These are phyloP conservation scores for Byssoonygena ceratinophila DNA, from an alignment of 2,329 filamentous ascomycete genomes.

Conservation along the genomic window DNA sequence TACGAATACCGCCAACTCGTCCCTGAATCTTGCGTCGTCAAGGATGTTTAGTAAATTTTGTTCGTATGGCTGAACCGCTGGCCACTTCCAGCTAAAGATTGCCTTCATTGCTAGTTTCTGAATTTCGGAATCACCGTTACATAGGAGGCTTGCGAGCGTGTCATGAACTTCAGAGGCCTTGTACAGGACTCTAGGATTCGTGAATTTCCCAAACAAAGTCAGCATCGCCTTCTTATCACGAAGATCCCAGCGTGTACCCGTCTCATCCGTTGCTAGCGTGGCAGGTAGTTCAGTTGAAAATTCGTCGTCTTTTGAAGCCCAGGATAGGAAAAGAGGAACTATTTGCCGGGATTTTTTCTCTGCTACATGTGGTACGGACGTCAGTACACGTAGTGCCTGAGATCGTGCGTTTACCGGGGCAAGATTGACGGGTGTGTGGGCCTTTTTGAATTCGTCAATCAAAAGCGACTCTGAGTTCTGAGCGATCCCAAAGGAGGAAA, in stretches of 20 bases:
- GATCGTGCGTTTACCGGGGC: slow-evolving; percentile 48
- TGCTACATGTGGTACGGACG: slow-evolving; percentile 61
- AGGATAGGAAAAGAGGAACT: slow-evolving; percentile 74
- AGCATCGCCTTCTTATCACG: slow-evolving; percentile 74
- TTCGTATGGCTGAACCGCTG: slow-evolving; percentile 63
- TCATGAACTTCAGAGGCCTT: slow-evolving; percentile 64
- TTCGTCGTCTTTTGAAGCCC: slow-evolving; percentile 51
- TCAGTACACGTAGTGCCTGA: slow-evolving; percentile 70
- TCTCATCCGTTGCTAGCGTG: slow-evolving; percentile 18
- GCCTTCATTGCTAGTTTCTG: slow-evolving; percentile 77
- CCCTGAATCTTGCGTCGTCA: slow-evolving; percentile 83
- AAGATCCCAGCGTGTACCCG: slow-evolving; percentile 33
- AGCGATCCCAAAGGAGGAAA: slow-evolving; percentile 44
- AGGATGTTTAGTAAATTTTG: slow-evolving; percentile 78
- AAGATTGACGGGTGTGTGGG: slow-evolving; percentile 38
- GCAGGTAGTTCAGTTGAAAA: neutral
- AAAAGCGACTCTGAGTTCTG: slow-evolving; percentile 49
- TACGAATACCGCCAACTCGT: slow-evolving; percentile 83
- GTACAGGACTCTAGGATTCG: slow-evolving; percentile 75
- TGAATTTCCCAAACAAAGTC: slow-evolving; percentile 69
- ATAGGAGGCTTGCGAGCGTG: slow-evolving; percentile 62
- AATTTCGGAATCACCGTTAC: slow-evolving; percentile 81
- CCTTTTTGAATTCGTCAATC: slow-evolving; percentile 52
- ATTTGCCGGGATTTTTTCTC: slow-evolving; percentile 78
- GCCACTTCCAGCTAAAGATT: slow-evolving; percentile 79